A percentile compares a stretch with the other conserved stretches of the same genome.
Evolutionary conservation across 2,329 filamentous ascomycete species (phyloP).

Genomic region (Paecilomyces formosus): DNA sequence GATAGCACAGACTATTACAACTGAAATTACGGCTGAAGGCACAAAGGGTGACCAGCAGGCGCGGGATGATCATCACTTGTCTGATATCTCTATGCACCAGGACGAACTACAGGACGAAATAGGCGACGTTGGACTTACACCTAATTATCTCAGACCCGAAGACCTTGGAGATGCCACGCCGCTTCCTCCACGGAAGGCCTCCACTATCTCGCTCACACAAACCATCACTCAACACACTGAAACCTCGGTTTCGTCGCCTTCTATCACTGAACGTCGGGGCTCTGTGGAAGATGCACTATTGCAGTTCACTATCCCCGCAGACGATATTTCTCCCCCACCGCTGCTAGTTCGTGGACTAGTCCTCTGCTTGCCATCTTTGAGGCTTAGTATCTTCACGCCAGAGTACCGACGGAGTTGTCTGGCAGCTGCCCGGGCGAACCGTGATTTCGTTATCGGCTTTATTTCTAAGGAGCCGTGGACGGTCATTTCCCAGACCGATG

Average conservation of each 20-base stretch:
- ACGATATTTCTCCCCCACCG: conserved; percentile 24
- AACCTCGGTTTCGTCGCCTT: conserved; percentile 12
- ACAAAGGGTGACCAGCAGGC: conserved; percentile 9
- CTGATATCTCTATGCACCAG: conserved; percentile 9
- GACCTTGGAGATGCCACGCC: conserved; percentile 11
- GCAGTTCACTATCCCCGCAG: conserved; percentile 6
- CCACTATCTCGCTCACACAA: conserved; percentile 35
- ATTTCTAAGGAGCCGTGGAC: conserved; percentile 28
- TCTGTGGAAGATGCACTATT: conserved; percentile 4
- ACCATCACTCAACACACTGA: conserved; percentile 31
- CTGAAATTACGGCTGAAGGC: conserved; percentile 30
- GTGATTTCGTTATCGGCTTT: conserved; percentile 34
- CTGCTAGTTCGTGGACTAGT: conserved; percentile 28
- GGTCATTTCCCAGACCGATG: conserved; percentile 18
- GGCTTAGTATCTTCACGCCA: conserved; percentile 19
- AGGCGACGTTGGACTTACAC: background rate
- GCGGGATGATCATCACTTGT: conserved; percentile 5
- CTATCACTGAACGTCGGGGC: conserved; percentile 2
- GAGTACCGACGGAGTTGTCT: conserved; percentile 28
- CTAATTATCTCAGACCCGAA: conserved; percentile 14
- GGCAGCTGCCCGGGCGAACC: conserved; percentile 30
- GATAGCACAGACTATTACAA: conserved; percentile 30
- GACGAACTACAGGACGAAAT: conserved; percentile 10
- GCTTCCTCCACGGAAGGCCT: conserved; percentile 25
- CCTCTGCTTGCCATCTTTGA: conserved; percentile 26